phyloP scores from a whole-genome alignment of 2,329 filamentous ascomycete genomes.

The Aspergillus proliferans region DNA sequence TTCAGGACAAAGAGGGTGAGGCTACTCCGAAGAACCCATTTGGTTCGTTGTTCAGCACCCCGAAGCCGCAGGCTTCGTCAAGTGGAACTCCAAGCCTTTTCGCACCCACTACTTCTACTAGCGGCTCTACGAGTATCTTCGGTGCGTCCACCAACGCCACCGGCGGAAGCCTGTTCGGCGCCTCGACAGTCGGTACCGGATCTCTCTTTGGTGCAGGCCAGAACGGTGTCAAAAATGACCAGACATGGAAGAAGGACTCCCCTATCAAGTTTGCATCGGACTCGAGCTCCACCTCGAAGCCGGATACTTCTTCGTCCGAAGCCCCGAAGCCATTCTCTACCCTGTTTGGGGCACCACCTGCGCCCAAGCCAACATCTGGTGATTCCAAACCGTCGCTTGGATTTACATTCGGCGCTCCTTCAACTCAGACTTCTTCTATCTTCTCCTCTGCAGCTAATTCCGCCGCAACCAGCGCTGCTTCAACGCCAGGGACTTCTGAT shows the following conservation, averaged over 20 bases:
- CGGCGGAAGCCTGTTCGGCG: slow-evolving; percentile 23
- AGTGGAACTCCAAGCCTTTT: slow-evolving; percentile 19
- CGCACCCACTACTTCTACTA: slow-evolving; percentile 6
- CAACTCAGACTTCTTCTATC: slow-evolving; percentile 14
- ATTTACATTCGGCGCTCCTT: slow-evolving; percentile 36
- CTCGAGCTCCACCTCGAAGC: background rate
- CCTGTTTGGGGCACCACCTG: slow-evolving; percentile 23
- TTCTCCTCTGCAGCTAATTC: slow-evolving; percentile 28
- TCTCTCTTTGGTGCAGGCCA: slow-evolving; percentile 11
- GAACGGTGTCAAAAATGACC: slow-evolving; percentile 24
- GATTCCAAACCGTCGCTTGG: slow-evolving; percentile 21
- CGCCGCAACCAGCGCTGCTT: slow-evolving; percentile 37
- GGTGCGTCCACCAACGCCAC: slow-evolving; percentile 11
- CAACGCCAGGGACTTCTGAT: slow-evolving; percentile 44
- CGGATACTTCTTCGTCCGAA: no score
- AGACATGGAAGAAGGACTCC: slow-evolving; percentile 44
- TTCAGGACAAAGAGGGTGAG: slow-evolving; percentile 19
- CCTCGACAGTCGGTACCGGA: slow-evolving; percentile 8
- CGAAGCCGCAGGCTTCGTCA: slow-evolving; percentile 22
- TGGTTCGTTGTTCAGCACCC: slow-evolving; percentile 17
- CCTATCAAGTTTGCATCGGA: slow-evolving; percentile 44
- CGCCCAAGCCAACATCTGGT: slow-evolving; percentile 12
- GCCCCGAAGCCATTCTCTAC: slow-evolving; percentile 23
- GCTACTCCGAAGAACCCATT: slow-evolving; percentile 10
- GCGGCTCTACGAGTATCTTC: slow-evolving; percentile 12